These are phyloP conservation scores for Annulohypoxylon nitens DNA, from an alignment of 495 filamentous ascomycete genomes.

Conservation along the genomic window DNA sequence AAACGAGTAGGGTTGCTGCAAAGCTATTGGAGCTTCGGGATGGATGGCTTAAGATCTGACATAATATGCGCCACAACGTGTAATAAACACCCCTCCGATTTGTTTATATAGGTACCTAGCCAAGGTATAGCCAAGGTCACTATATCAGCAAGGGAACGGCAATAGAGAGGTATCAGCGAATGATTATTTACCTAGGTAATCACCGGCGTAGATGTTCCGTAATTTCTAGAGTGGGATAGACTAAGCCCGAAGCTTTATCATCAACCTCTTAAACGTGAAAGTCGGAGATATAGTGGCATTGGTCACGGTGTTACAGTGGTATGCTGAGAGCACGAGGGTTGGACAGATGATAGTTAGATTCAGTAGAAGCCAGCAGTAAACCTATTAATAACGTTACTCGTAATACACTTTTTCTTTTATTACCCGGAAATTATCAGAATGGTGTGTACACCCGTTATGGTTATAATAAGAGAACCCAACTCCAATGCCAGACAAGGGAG, in stretches of 20 bases:
- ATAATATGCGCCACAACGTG: slow-evolving; percentile 41
- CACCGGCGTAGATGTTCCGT: slow-evolving; percentile 6
- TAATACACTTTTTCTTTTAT: slow-evolving; percentile 34
- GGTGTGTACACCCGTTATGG: slow-evolving; percentile 37
- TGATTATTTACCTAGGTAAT: slow-evolving; percentile 6
- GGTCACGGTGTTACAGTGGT: neutral
- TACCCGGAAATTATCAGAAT: slow-evolving; percentile 6
- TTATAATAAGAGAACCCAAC: slow-evolving; percentile 26
- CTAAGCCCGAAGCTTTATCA: slow-evolving; percentile 1
- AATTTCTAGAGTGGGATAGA: slow-evolving; percentile 7
- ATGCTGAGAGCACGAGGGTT: slow-evolving; percentile 18
- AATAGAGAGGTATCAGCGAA: neutral
- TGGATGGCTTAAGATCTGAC: slow-evolving; percentile 45
- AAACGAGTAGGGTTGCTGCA: slow-evolving; percentile 34
- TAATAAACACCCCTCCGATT: slow-evolving; percentile 18
- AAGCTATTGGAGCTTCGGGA: slow-evolving; percentile 39
- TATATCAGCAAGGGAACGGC: slow-evolving; percentile 8
- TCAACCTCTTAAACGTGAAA: neutral
- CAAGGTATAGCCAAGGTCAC: neutral
- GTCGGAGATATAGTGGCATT: neutral
- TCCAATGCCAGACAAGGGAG: slow-evolving; percentile 18
- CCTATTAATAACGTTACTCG: slow-evolving; percentile 33
- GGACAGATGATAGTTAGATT: slow-evolving; percentile 19
- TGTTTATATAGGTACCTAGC: slow-evolving; percentile 3
- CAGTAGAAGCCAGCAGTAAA: slow-evolving; percentile 12